Conservation (phyloP, 2,329 filamentous ascomycete species). For the Hirsutella minnesotensis region DNA sequence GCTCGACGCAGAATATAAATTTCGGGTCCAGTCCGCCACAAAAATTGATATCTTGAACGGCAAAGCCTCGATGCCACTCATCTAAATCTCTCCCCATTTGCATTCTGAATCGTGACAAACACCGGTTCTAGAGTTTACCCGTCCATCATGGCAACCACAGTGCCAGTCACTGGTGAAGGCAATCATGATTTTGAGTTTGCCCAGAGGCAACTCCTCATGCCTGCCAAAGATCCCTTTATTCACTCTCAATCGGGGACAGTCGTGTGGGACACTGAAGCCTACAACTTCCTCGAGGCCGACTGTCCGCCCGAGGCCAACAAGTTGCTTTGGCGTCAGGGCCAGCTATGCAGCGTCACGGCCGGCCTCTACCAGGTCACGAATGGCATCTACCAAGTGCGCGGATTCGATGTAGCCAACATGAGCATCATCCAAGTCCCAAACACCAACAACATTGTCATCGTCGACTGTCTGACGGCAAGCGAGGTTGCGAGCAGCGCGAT, state of each 20-base stretch:
- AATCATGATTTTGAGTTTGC: conserved; percentile 9
- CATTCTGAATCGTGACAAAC: too few relatives aligned
- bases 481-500: conserved; percentile 22
- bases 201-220: conserved; percentile 6
- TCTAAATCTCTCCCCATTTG: too few relatives aligned
- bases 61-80: too few relatives aligned
- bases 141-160: neutral
- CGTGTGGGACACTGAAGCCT: conserved; percentile 17
- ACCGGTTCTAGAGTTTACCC: too few relatives aligned
- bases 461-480: conserved; percentile 23
- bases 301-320: conserved; percentile 6
- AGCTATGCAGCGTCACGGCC: conserved; percentile 6
- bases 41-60: too few relatives aligned
- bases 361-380: conserved; percentile 23
- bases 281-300: conserved; percentile 7
- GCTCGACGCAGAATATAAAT: too few relatives aligned
- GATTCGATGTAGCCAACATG: conserved; percentile 27
- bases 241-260: neutral
- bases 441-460: conserved; percentile 22
- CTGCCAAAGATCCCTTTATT: conserved; percentile 6
- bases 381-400: conserved; percentile 27
- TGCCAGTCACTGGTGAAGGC: neutral
- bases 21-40: too few relatives aligned
- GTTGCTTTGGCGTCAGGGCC: conserved; percentile 7
- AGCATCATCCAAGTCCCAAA: conserved; percentile 21